A percentile compares a stretch with the other conserved stretches of the same genome.
phyloP scores from a whole-genome alignment of 2,329 filamentous ascomycete genomes.

The Calonectria hawksworthii region DNA sequence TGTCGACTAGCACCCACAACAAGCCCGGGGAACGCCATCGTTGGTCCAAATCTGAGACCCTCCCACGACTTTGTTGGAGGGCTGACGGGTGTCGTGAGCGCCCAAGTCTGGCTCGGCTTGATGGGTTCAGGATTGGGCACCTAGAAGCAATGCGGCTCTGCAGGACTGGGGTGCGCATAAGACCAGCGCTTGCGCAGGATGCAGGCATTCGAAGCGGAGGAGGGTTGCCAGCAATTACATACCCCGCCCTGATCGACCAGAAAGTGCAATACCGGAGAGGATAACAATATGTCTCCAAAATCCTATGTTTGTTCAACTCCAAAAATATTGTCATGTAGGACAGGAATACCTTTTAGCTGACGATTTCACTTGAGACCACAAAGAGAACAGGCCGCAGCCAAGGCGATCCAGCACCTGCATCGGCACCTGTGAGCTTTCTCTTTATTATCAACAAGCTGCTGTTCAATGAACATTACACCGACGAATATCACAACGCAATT shows the following conservation, averaged over 20 bases:
- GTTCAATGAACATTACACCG: conserved; percentile 29
- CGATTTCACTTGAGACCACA: conserved; percentile 14
- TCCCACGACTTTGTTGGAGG: conserved; percentile 1
- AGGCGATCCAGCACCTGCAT: neutral
- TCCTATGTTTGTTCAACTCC: conserved; percentile 22
- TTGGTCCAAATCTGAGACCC: conserved; percentile 24
- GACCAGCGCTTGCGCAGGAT: conserved; percentile 22
- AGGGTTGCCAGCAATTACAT: neutral
- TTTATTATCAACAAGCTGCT: conserved; percentile 56
- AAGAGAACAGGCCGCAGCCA: neutral
- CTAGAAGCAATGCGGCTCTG: conserved; percentile 42
- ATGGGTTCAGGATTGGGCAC: conserved; percentile 41
- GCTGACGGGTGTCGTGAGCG: conserved; percentile 38
- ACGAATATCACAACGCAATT: conserved; percentile 42
- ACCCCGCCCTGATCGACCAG: neutral
- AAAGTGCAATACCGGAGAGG: neutral
- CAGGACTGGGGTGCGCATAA: conserved; percentile 32
- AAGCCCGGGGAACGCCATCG: conserved; percentile 13
- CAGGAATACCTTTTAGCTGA: conserved; percentile 8
- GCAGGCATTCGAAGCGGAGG: conserved; percentile 4
- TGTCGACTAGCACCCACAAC: conserved; percentile 25
- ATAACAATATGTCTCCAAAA: conserved; percentile 11
- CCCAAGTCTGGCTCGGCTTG: conserved; percentile 38
- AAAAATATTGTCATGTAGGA: neutral
- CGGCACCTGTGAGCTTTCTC: conserved; percentile 50